These are phyloP conservation scores for Cinchona pubescens DNA, from an alignment of 257 asterid genomes.

Conservation along the genomic window DNA sequence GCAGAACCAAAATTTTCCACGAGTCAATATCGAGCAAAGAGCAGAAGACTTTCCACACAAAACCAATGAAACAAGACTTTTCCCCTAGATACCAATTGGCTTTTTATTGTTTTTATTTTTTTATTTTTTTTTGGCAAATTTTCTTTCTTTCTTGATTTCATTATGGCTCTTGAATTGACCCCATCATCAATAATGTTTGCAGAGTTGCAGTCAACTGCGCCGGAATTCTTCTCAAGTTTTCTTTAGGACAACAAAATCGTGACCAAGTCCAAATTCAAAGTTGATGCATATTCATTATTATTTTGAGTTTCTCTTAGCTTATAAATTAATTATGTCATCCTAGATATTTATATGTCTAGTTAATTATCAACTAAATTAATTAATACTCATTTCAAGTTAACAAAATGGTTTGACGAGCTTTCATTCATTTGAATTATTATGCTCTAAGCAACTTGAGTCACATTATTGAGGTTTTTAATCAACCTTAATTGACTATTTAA, in stretches of 20 bases:
- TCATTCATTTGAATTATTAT: background rate
- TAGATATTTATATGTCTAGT: background rate
- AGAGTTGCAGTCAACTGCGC: background rate
- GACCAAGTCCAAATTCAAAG: conserved; percentile 7
- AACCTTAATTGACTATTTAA: background rate
- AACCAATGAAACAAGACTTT: background rate
- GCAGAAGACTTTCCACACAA: too few species aligned
- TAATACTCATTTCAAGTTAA: background rate
- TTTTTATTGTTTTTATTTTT: too few species aligned
- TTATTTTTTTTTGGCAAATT: too few species aligned
- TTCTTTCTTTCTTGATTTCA: too few species aligned
- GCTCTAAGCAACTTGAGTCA: background rate
- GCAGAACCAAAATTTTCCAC: background rate
- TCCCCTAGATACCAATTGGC: background rate
- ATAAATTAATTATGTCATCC: background rate
- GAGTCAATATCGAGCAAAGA: background rate
- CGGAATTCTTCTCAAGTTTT: background rate
- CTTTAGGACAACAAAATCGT: background rate
- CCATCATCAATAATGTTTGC: background rate
- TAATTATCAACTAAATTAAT: background rate
- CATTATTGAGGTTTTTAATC: background rate
- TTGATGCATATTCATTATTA: background rate
- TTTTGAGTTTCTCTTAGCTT: background rate
- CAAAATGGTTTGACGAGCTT: background rate
- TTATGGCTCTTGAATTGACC: background rate